These are phyloP conservation scores for Kurtzmaniella fragi DNA, from an alignment of 805 yeast species.

Conservation along the genomic window DNA sequence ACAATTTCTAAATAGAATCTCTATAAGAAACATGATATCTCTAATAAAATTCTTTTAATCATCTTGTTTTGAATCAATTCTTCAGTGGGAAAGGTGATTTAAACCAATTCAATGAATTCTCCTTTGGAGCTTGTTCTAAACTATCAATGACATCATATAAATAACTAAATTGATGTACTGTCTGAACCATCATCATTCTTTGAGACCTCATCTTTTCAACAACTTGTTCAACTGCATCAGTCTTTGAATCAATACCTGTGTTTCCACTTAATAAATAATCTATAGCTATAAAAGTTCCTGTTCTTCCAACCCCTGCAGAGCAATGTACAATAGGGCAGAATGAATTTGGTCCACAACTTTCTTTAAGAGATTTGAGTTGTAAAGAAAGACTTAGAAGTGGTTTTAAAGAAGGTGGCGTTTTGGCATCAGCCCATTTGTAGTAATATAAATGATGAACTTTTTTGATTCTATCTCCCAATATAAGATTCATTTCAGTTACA, in stretches of 20 bases:
- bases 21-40: too few relatives aligned
- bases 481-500: slow-evolving; percentile 22
- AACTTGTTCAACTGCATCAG: slow-evolving; percentile 21
- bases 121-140: not conserved
- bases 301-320: slow-evolving; percentile 47
- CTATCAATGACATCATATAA: slow-evolving; percentile 25
- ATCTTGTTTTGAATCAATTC: too few relatives aligned
- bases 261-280: slow-evolving; percentile 24
- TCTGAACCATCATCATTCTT: slow-evolving; percentile 43
- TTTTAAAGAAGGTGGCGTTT: slow-evolving; percentile 28
- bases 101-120: not conserved
- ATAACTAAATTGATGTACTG: slow-evolving; percentile 30
- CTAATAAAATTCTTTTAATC: too few relatives aligned
- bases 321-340: slow-evolving; percentile 34
- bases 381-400: slow-evolving; percentile 23
- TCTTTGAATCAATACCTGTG: not conserved
- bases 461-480: slow-evolving; percentile 13
- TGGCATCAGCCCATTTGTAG: slow-evolving; percentile 42
- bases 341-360: not conserved
- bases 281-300: slow-evolving; percentile 35
- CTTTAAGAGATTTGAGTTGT: slow-evolving; percentile 6
- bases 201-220: slow-evolving; percentile 24
- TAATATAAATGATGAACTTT: slow-evolving; percentile 36
- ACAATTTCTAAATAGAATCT: too few relatives aligned
- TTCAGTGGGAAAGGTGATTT: not conserved